Percentiles rank a stretch among this genome's conserved stretches.
These are phyloP conservation scores for Quercus tomentella DNA, from an alignment of 331 rosid species.

Conservation along the genomic window DNA sequence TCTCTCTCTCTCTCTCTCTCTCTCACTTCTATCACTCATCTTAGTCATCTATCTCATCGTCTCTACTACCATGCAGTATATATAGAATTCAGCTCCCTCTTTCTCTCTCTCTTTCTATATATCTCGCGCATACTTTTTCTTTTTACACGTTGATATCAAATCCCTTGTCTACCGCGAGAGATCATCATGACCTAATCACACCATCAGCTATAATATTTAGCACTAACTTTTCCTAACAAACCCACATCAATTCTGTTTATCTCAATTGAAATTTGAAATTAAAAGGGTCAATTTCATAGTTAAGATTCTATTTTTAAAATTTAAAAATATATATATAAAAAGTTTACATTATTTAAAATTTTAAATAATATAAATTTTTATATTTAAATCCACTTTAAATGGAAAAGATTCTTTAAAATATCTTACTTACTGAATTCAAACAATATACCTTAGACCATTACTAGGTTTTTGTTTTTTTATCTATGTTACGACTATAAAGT, in stretches of 20 bases:
- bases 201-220: constrained; percentile 9
- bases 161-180: constrained; percentile 5
- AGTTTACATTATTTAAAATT: too few relatives aligned
- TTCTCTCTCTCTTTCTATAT: neutral
- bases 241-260: too few relatives aligned
- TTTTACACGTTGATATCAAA: constrained; percentile 10
- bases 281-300: too few relatives aligned
- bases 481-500: neutral
- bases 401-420: neutral
- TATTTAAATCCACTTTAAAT: too few relatives aligned
- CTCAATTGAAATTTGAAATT: too few relatives aligned
- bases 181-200: constrained; percentile 36
- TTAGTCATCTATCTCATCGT: constrained; percentile 15
- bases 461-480: neutral
- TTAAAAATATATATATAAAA: too few relatives aligned
- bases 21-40: neutral
- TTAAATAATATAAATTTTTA: too few relatives aligned
- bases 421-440: neutral
- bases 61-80: constrained; percentile 28
- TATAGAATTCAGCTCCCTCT: constrained; percentile 12
- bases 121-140: constrained; percentile 1
- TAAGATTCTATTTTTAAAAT: too few relatives aligned
- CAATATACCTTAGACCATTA: neutral
- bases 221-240: neutral
- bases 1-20: neutral